Conservation (phyloP, 139 green algal species). For the Parachlorella kessleri region DNA sequence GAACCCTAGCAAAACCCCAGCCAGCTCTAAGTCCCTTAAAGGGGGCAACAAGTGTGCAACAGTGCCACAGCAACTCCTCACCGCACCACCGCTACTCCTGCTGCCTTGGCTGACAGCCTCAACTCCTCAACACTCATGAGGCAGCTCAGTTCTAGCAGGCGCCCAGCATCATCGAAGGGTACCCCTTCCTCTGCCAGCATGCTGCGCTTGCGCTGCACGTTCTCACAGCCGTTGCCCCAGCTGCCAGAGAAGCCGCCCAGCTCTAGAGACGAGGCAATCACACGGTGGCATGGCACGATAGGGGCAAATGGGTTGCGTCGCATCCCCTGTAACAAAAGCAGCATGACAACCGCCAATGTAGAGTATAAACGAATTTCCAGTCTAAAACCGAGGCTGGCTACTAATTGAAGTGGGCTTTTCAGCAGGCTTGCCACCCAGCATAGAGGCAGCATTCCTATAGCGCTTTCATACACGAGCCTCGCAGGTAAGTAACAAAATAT, state of each 20-base stretch:
- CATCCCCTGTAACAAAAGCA: slow-evolving; percentile 77
- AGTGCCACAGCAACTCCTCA: too few species aligned
- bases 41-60: too few species aligned
- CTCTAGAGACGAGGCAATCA: slow-evolving; percentile 61
- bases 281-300: slow-evolving; percentile 77
- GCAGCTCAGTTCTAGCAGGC: background rate
- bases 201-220: slow-evolving; percentile 54
- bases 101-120: background rate
- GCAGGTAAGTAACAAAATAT: too few species aligned
- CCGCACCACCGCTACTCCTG: background rate
- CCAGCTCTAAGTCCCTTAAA: background rate
- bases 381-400: too few species aligned
- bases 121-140: background rate
- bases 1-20: background rate
- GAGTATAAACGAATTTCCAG: too few species aligned
- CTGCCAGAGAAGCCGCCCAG: slow-evolving; percentile 79
- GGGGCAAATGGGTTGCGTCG: slow-evolving; percentile 77
- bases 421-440: background rate
- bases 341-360: too few species aligned
- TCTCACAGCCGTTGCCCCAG: slow-evolving; percentile 42
- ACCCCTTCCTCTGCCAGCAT: slow-evolving; percentile 68
- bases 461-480: too few species aligned
- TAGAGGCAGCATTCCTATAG: too few species aligned
- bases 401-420: too few species aligned
- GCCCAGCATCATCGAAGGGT: slow-evolving; percentile 36